Evolutionary conservation across 441 rosid genomes (phyloP), one percentile per base, ranked within the genome.

Genomic region (Croton laevigatus): DNA sequence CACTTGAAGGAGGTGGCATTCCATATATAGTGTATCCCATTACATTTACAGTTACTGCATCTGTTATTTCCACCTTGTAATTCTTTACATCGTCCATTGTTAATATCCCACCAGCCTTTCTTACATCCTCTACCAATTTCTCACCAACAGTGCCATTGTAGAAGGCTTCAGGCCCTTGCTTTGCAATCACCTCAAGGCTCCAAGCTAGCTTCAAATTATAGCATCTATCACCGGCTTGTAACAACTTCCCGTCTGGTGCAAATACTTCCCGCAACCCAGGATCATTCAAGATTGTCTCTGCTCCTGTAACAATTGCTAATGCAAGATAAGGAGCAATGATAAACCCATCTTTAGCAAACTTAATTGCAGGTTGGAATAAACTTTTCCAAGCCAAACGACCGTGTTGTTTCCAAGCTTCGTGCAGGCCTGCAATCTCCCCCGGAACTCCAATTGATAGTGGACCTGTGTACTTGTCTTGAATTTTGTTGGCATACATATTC

Each of bases 1-100:
- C 98, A 19, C 91, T 79, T 17, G 98, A 94, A 62, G 98, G 98
- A 65, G 91, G 94, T 0, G 91, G 91, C 97, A 94, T 91, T 71
- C 98, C 98, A 0, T 79, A 78, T 17, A 91, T 20, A 0, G 86
- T 89, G 54, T 84, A 90, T 19, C 95, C 95, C 89, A 87, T 84
- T 2, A 80, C 82, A 65, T 86, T 75, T 11, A 80, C 84, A 1
- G 85, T 65, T 78, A 89, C 62, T 46, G 96, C 91, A 72, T 90
- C 86, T 0, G 62, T 80, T 27, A 89, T 82, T 27, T 84, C 75
- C 1, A 90, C 97, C 73, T 82, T 75, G 79, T 90, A 94, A 75
- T 82, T 91, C 81, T 81, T 78, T 52, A 88, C 67, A 79, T 92
- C 99, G 68, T 91, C 93, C 98, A 90, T 88, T 3, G 94, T 86